phyloP scores from a whole-genome alignment of 1,139 yeast species.

The Hyphopichia wangnamkhiaoensis region DNA sequence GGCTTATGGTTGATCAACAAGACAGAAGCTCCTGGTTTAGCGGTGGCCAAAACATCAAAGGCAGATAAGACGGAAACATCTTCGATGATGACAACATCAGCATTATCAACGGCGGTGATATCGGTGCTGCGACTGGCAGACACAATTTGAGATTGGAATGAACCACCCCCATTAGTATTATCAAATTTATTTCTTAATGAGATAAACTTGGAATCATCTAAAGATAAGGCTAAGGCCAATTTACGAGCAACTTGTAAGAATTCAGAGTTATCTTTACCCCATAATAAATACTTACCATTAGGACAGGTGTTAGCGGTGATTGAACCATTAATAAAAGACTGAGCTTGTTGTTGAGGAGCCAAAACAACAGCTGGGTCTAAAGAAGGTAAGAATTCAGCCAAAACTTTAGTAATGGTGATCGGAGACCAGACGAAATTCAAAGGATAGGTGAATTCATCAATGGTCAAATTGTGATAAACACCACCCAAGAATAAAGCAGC shows the following conservation, averaged over 20 bases:
- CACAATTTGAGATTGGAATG: slow-evolving; percentile 74
- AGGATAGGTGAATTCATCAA: slow-evolving; percentile 55
- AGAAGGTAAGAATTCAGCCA: slow-evolving; percentile 42
- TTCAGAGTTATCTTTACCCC: slow-evolving; percentile 67
- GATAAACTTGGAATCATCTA: slow-evolving; percentile 58
- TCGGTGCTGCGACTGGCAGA: slow-evolving; percentile 34
- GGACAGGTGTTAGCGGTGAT: slow-evolving; percentile 47
- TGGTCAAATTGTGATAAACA: slow-evolving; percentile 36
- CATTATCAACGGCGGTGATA: slow-evolving; percentile 50
- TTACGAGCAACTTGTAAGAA: slow-evolving; percentile 61
- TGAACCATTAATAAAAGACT: slow-evolving; percentile 11
- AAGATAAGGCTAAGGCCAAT: slow-evolving; percentile 70
- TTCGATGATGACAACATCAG: slow-evolving; percentile 67
- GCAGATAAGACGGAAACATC: slow-evolving; percentile 52
- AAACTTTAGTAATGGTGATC: slow-evolving; percentile 49
- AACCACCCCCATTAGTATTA: slow-evolving; percentile 70
- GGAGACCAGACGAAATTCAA: slow-evolving; percentile 61
- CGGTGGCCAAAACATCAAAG: slow-evolving; percentile 63
- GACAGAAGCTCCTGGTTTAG: slow-evolving; percentile 58
- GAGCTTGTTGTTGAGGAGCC: slow-evolving; percentile 4
- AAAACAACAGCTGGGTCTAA: slow-evolving; percentile 30
- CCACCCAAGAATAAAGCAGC: slow-evolving; percentile 67
- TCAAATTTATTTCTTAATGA: slow-evolving; percentile 68
- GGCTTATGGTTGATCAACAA: slow-evolving; percentile 47
- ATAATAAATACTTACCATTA: slow-evolving; percentile 55